phyloP scores from a whole-genome alignment of 2,329 filamentous ascomycete species.

The Westerdykella aurantiaca region DNA sequence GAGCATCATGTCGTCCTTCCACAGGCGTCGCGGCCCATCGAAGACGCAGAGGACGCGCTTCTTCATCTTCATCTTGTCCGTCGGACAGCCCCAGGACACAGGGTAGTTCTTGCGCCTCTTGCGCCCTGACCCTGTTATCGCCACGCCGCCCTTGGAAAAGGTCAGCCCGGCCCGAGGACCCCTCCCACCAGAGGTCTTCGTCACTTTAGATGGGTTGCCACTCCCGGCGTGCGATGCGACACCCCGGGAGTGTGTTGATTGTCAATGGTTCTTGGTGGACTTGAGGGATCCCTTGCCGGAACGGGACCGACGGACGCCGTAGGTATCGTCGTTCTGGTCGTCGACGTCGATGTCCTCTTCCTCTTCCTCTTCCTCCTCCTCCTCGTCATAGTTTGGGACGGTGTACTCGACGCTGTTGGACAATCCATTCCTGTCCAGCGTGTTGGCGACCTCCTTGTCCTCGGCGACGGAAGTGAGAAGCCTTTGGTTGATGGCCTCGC shows the following conservation, averaged over 20 bases:
- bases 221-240: slow-evolving; percentile 36
- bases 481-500: slow-evolving; percentile 41
- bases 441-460: slow-evolving; percentile 37
- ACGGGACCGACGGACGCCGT: slow-evolving; percentile 45
- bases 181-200: slow-evolving; percentile 35
- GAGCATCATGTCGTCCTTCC: slow-evolving; percentile 99
- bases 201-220: slow-evolving; percentile 29
- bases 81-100: slow-evolving; percentile 84
- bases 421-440: slow-evolving; percentile 36
- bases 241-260: slow-evolving; percentile 48
- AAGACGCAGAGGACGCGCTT: slow-evolving; percentile 93
- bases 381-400: slow-evolving; percentile 46
- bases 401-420: slow-evolving; percentile 43
- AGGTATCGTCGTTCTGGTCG: slow-evolving; percentile 48
- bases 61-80: slow-evolving; percentile 96
- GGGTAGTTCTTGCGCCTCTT: slow-evolving; percentile 94
- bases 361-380: slow-evolving; percentile 56
- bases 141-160: slow-evolving; percentile 68
- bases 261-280: slow-evolving; percentile 49
- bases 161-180: slow-evolving; percentile 58
- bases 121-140: slow-evolving; percentile 55
- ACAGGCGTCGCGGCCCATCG: slow-evolving; percentile 77
- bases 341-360: slow-evolving; percentile 52
- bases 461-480: slow-evolving; percentile 38
- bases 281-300: slow-evolving; percentile 46